Base-by-base conservation (phyloP, 345 rosid species). In the Citrus australasica region DNA sequence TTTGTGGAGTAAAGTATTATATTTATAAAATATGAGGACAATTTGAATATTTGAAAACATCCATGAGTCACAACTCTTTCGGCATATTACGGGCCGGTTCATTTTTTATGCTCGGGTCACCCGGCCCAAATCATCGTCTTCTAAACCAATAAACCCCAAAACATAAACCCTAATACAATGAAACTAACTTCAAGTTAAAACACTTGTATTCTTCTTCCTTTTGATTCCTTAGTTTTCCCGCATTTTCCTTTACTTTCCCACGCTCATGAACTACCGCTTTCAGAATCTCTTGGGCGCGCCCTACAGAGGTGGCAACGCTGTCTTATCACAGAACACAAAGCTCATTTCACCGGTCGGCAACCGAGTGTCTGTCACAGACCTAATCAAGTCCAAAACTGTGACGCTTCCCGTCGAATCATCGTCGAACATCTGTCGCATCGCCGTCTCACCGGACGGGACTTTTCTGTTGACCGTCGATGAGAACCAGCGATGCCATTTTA, bases 271-370 rank as follows among this genome's bases (percentile, higher is more conserved):
- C 83, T 94, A 90, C 83, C 86, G 90, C 25, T 94, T 96, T 80
- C 97, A 91, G 46, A 94, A 96, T 74, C 91, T 94, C 76, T 86
- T 94, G 0, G 98, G 97, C 46, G 98, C 98, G 16, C 97, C 99
- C 9, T 96, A 92, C 85, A 82, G 97, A 40, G 98, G 99, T 75
- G 98, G 99, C 58, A 87, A 94, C 75, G 95, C 88, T 67, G 79
- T 89, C 24, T 30, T 96, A 32, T 82, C 88, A 3, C 88, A 89
- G 51, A 90, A 89, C 78, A 88, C 92, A 13, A 95, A 84, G 73
- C 86, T 94, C 25, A 85, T 96, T 58, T 91, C 98, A 56, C 94
- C 98, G 2, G 93, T 96, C 67, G 97, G 98, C 13, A 96, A 96
- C 86, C 89, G 99, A 10, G 87, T 96, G 82, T 88, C 98, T 83